Evolutionary conservation across 805 yeast species (phyloP), one percentile per base, ranked within the genome.

Genomic region (Yamadazyma kitorensis): DNA sequence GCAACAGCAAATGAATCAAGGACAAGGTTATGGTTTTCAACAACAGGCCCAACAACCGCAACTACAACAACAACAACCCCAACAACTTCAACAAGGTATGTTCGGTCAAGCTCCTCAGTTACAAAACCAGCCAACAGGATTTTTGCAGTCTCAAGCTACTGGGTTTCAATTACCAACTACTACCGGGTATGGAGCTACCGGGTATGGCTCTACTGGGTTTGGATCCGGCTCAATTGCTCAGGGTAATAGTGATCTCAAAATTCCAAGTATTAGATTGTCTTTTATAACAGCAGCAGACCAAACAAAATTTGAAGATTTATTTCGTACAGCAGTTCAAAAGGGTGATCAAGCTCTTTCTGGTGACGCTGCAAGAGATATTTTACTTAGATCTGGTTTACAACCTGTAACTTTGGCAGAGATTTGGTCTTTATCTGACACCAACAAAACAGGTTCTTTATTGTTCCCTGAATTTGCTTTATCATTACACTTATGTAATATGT

Each of bases 401-500:
- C 87, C 95, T 3, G 69, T 75, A 17, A 77, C 81, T 27, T 70
- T 91, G 47, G 91, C 91, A 3, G 86, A 78, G 48, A 83, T 91
- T 41, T 91, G 98, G 98, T 80, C 83, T 16, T 66, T 91, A 38
- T 76, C 95, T n/a, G 98, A 91, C 53, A 82, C 95, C 2, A 84
- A 80, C 48, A 82, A 78, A 49, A 80, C 93, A 6, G 98, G 98
- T 2, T 72, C 78, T 36, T 73, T 91, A 41, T 62, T 91, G 48
- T 91, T 89, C 54, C 98, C 98, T 2, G 97, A 91, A 58, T 91
- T 91, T 68, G 95, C 95, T 11, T 68, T 91, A 45, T 88, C 96
- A 12, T 78, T 91, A 70, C 91, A 88, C 57, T 69, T 91, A 47
- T 88, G 95, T 54, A 83, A 85, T 47, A 61, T 78, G 51, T 83